Conservation (phyloP, 257 asterid genomes). For the Solanum habrochaites region DNA sequence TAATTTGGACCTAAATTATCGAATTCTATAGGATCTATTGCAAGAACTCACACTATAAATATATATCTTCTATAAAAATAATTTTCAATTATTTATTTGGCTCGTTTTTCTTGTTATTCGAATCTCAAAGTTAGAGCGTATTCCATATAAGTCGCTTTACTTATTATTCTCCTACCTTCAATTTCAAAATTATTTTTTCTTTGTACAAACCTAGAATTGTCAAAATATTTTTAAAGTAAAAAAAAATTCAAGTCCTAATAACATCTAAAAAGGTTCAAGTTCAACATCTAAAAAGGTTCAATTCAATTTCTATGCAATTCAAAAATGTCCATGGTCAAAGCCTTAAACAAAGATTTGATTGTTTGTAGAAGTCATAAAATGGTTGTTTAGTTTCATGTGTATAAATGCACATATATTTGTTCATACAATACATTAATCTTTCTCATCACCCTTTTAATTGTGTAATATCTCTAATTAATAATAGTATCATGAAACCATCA, state of each 20-base stretch:
- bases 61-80: background rate
- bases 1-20: background rate
- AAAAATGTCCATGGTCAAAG: conserved; percentile 10
- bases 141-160: background rate
- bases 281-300: background rate
- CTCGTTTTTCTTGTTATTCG: background rate
- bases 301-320: conserved; percentile 1
- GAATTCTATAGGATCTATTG: no score
- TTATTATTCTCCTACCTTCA: background rate
- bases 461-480: no score
- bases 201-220: background rate
- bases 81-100: background rate
- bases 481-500: background rate
- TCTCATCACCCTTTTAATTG: background rate
- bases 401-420: background rate
- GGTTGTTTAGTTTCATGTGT: background rate
- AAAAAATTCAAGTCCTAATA: background rate
- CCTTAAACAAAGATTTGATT: background rate
- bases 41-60: background rate
- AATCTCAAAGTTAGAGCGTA: background rate
- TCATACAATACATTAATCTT: background rate
- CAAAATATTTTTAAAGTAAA: no score
- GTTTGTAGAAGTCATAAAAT: background rate
- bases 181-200: background rate
- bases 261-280: background rate